Base-by-base conservation (phyloP, 805 yeast genomes). In the Ogataea corticis region DNA sequence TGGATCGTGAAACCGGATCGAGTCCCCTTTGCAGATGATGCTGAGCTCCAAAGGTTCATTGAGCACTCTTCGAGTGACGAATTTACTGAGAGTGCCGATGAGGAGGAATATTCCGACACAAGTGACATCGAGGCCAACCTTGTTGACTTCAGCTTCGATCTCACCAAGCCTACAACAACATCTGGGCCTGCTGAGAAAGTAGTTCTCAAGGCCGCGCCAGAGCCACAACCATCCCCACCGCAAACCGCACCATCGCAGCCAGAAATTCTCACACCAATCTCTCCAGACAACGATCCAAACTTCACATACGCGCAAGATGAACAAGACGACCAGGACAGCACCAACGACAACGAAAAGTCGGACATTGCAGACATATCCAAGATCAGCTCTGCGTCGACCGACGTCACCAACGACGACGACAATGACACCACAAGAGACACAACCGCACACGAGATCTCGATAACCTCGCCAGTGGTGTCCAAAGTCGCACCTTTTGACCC, bases 1-100 rank as follows among this genome's bases (percentile, higher is more conserved):
- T 33, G 52, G 45, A 12, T 49, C 18, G 13, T 38, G 4, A 29
- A 45, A 7, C n/a, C n/a, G n/a, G 23, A 42, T 3, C 41, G 51
- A 15, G n/a, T 46, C 21, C 54, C 59, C 12, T 56, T 56, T 50
- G 62, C 61, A 2, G 56, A 52, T 30, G 53, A 53, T 23, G 59
- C 50, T 3, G 65, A 58, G 41, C 28, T 62, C 25, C 54, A 51
- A 34, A 37, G 55, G 17, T 56, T 58, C 23, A 29, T 59, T 12
- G 56, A 48, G 3, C 44, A 49, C 6, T 39, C 54, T n/a, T 45
- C 55, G 6, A 16, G 33, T 9, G 44, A 44, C 18, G 38, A 25
- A 10, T 19, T n/a, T 4, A 16, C 33, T 11, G 29, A 15, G 4
- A 29, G 33, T 10, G 16, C 15, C 2, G 33, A 25, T 16, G 35